Evolutionary conservation across 768 basidiomycete genomes (phyloP), one percentile per base, ranked within the genome.

Genomic region (Phallus indusiatus): DNA sequence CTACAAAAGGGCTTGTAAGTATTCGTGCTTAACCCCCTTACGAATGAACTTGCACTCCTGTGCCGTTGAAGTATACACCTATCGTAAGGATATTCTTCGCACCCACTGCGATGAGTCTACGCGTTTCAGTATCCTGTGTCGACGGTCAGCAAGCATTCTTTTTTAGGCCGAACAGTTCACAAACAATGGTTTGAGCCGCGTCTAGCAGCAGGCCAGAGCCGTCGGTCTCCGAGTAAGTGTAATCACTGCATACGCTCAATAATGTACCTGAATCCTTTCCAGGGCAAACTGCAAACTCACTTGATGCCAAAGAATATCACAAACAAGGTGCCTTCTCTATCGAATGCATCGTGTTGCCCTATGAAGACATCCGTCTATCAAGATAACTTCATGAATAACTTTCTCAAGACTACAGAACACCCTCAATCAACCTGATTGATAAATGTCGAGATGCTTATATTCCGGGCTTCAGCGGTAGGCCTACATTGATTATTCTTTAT

Each of bases 251-350:
- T 22, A 28, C 28, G 46, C 5, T 34, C 54, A n/a, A 4, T 42
- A 20, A 16, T 18, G 12, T 51, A 51, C 2, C 21, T 16, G 21
- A 12, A 22, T 3, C 18, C 50, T 34, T 20, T 10, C 16, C 18
- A 18, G 36, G 37, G 1, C 33, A 36, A 18, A 20, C 4, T 12
- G 46, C n/a, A 14, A 35, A 20, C 46, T 17, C 4, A 48, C 46
- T 56, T 56, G 16, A 56, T 56, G 11, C 55, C 55, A 22, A 56
- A 56, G 56, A 51, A 58, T 21, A 58, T 47, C 22, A 51, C n/a
- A 35, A 35, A 58, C 16, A 51, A 34, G 11, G 24, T 36, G 12
- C 49, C 34, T n/a, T 59, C 34, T 22, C 17, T 48, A 16, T 52
- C 57, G 33, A 52, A 59, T 18, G 1, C 22, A 35, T 9, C 18